phyloP scores from a whole-genome alignment of 2,329 filamentous ascomycete species.

The Paracoccidioides lutzii region DNA sequence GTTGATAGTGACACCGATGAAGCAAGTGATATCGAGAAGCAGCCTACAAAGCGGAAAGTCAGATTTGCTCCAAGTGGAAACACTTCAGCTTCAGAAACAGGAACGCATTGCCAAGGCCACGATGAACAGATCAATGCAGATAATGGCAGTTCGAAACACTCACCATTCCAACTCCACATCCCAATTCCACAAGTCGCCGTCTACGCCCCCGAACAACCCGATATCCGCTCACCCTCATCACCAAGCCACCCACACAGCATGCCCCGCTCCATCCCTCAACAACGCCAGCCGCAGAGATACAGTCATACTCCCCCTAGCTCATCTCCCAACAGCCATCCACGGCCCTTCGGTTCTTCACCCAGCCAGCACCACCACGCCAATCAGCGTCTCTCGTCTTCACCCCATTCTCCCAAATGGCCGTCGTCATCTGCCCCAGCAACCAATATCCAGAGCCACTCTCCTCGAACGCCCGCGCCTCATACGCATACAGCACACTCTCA shows the following conservation, averaged over 20 bases:
- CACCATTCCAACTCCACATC: not conserved
- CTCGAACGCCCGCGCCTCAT: not conserved
- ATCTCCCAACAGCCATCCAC: not conserved
- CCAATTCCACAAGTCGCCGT: not conserved
- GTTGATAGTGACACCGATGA: conserved; percentile 25
- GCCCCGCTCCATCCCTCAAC: not conserved
- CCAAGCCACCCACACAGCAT: not conserved
- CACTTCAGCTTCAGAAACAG: not conserved
- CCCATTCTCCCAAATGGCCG: not conserved
- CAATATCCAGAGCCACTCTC: not conserved
- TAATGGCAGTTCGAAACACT: not conserved
- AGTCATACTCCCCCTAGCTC: not conserved
- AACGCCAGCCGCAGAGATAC: not conserved
- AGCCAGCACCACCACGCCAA: conserved; percentile 3
- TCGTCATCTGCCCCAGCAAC: conserved; percentile 1
- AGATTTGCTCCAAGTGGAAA: not conserved
- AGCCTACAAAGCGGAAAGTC: conserved; percentile 10
- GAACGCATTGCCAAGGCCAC: not conserved
- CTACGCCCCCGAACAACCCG: not conserved
- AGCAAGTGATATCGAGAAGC: conserved; percentile 10
- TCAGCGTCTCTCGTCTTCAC: not conserved
- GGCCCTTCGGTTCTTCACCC: not conserved
- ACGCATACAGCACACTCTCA: not conserved
- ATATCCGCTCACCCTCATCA: not conserved
- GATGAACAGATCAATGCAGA: not conserved